These are phyloP conservation scores for Oxyria digyna DNA, from an alignment of 148 eudicot genomes.

Conservation along the genomic window DNA sequence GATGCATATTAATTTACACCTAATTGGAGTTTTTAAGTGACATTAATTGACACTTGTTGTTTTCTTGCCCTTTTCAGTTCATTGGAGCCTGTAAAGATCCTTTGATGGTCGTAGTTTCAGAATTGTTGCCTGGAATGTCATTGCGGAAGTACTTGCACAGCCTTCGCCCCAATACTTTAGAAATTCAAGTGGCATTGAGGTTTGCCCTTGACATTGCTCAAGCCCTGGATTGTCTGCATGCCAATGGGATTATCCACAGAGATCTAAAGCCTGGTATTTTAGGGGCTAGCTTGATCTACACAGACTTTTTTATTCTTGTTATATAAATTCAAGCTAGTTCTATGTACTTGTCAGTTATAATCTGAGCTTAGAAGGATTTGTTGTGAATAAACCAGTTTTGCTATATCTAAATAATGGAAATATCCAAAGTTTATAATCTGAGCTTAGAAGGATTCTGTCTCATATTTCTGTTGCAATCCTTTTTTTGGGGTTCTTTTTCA, in stretches of 20 bases:
- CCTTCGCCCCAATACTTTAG: conserved; percentile 68
- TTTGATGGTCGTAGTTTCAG: conserved; percentile 90
- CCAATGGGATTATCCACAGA: conserved; percentile 93
- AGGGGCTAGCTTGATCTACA: conserved; percentile 18
- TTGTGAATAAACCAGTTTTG: background rate
- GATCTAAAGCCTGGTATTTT: conserved; percentile 87
- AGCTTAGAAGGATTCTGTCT: background rate
- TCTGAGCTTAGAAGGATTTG: background rate
- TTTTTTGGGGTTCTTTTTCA: background rate
- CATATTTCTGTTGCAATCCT: background rate
- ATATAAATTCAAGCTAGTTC: background rate
- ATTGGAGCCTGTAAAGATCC: conserved; percentile 98
- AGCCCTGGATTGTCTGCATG: conserved; percentile 88
- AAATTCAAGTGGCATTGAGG: conserved; percentile 47
- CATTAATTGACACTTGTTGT: background rate
- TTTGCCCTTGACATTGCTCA: conserved; percentile 84
- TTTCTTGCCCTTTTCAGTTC: conserved; percentile 49
- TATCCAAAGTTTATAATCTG: background rate
- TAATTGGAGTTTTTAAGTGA: background rate
- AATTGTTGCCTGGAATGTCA: conserved; percentile 78
- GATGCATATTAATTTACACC: background rate
- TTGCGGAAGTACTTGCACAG: conserved; percentile 64
- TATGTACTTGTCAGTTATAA: background rate
- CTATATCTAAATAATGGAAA: background rate
- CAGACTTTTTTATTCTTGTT: conserved; percentile 3